Base-by-base conservation (phyloP, 441 rosid genomes). In the Croton laevigatus region DNA sequence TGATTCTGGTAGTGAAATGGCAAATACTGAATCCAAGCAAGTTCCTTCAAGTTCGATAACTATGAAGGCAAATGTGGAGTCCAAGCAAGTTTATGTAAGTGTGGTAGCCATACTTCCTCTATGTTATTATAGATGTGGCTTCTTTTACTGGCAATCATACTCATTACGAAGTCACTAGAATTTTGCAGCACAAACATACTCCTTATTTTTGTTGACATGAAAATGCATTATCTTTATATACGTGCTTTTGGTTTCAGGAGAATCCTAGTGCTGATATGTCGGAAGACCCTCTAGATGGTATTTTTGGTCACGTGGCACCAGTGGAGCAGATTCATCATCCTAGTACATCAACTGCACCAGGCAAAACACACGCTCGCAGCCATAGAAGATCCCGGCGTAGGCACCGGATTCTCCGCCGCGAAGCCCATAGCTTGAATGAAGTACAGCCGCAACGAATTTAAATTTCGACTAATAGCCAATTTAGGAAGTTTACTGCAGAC, bases 241-340 rank as follows among this genome's bases (percentile, higher is more conserved):
- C 59, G 59, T 78, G 45, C 51, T 75, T 34, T 71, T 66, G 23
- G 67, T 73, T 70, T 58, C 32, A 89, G 91, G 80, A 78, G 62
- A 80, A 66, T 62, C 62, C 63, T 46, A 71, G 59, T 46, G 73
- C 61, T 45, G 81, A 80, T 52, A 34, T 73, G 46, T 75, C 74
- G 80, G 86, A 75, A 70, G 91, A 88, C 66, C 92, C 91, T 10
- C 74, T 88, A 58, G 91, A 81, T 57, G 65, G 77, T 70, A 74
- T 89, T 57, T 86, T 89, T 79, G 89, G 91, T 66, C 12, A 19
- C 64, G 42, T 52, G 17, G 48, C 74, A 63, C 69, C 76, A 34
- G 34, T 60, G 53, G 88, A 85, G 71, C 89, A 78, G 80, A 79
- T 79, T 61, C 74, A 66, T 62, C 83, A 69, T 46, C 72, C 73